phyloP scores from a whole-genome alignment of 106 monocot species.

The Triglochin maritima region DNA sequence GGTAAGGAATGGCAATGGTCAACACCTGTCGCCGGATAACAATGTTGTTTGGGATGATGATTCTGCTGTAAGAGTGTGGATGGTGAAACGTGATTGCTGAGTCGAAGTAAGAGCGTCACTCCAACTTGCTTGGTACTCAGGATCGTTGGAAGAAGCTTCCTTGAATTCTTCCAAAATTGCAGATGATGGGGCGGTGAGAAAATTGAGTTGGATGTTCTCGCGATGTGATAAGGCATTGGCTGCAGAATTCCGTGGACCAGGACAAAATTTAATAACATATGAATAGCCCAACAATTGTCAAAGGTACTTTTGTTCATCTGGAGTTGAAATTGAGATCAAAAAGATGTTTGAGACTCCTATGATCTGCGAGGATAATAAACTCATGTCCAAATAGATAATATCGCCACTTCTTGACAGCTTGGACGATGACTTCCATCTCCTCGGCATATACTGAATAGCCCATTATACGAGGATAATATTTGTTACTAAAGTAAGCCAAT shows the following conservation, averaged over 20 bases:
- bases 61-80: not conserved
- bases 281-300: not conserved
- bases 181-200: too few relatives aligned
- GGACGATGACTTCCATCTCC: not conserved
- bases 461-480: not conserved
- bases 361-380: slow-evolving; percentile 2
- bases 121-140: not conserved
- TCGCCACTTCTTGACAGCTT: slow-evolving; percentile 3
- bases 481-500: slow-evolving; percentile 3
- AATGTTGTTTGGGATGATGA: not conserved
- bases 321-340: not conserved
- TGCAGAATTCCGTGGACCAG: not conserved
- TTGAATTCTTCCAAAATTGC: too few relatives aligned
- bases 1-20: not conserved
- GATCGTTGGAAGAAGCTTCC: too few relatives aligned
- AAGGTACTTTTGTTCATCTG: not conserved
- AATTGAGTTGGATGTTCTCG: not conserved
- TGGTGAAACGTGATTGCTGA: not conserved
- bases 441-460: not conserved
- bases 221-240: not conserved
- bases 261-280: not conserved
- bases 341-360: slow-evolving; percentile 1
- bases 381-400: not conserved
- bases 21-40: not conserved
- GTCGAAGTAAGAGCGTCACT: not conserved